Percentiles rank a stretch among this genome's conserved stretches.
These are phyloP conservation scores for Onygenales sp. DNA, from an alignment of 2,329 filamentous ascomycete species.

Conservation along the genomic window DNA sequence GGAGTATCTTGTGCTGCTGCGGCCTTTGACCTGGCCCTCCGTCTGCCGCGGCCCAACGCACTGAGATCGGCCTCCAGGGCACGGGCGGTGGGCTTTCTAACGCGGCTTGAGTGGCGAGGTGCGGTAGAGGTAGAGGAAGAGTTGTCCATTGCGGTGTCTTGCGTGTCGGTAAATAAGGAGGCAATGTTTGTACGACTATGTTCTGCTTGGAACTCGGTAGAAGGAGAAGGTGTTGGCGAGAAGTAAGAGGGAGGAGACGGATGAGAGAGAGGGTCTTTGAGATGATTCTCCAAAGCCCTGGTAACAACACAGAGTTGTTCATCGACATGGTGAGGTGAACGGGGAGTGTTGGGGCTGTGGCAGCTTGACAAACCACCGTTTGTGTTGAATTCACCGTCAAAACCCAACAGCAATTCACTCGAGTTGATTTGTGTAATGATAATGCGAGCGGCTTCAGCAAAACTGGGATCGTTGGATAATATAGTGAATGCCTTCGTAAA, in stretches of 20 bases:
- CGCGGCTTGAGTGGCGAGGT: conserved; percentile 14
- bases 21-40: conserved; percentile 1
- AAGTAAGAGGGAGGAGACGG: neutral
- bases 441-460: neutral
- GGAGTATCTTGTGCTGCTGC: neutral
- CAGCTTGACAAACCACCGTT: neutral
- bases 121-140: neutral
- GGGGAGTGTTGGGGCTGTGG: neutral
- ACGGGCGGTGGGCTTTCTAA: conserved; percentile 21
- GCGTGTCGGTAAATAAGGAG: neutral
- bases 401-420: neutral
- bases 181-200: neutral
- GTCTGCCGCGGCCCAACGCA: neutral
- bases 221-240: neutral
- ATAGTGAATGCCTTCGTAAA: conserved; percentile 5
- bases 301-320: neutral
- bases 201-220: neutral
- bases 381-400: neutral
- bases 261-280: neutral
- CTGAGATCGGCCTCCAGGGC: conserved; percentile 18
- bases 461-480: conserved; percentile 3
- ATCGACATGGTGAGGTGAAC: neutral
- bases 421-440: conserved; percentile 3
- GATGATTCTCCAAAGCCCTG: neutral
- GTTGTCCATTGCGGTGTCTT: neutral